Evolutionary conservation across 2,329 filamentous ascomycete species (phyloP), one percentile per base, ranked within the genome.

Genomic region (Fusarium dlaminii): DNA sequence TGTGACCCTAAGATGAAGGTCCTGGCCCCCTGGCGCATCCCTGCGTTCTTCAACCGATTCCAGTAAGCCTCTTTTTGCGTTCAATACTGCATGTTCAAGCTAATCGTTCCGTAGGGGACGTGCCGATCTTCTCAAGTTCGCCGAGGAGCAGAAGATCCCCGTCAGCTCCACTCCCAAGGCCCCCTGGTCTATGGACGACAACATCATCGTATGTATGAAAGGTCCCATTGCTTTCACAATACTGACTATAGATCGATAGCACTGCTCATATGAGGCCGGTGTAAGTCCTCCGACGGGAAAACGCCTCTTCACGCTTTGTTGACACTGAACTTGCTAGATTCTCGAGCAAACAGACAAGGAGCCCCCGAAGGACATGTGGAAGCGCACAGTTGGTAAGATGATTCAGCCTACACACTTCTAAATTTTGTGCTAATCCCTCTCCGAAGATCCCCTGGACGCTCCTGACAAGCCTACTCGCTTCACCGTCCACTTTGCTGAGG

Each of bases 111-210:
- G 17, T 10, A 67, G 64, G 32, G 79, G 68, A 56, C 68, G 68
- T 66, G 49, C 49, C 10, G 92, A 93, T 80, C 88, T 95, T 51
- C 88, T 95, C 56, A 89, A 94, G 81, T 95, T 92, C 79, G 93
- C 93, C 48, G 87, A 85, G 18, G 82, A 89, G 81, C 87, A 89
- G 76, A 88, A 88, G 81, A 93, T 94, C 72, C 92, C 92, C 57
- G 92, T 94, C 68, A 90, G 89, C 36, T 91, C 90, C 78, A 93
- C 92, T 76, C 93, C 93, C 86, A 89, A 90, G 80, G 91, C 91
- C 84, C 91, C 91, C 45, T 93, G 90, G 89, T 87, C 84, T 52
- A 85, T 89, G 88, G 85, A 85, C 62, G 83, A 71, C 58, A 67
- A 78, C 79, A 77, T 73, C 27, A 59, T 68, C 66, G 45, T 48